A percentile compares a stretch with the other conserved stretches of the same genome.
These are phyloP conservation scores for Circinella umbellata DNA, from an alignment of 371 early-diverging fungal species.

Conservation along the genomic window DNA sequence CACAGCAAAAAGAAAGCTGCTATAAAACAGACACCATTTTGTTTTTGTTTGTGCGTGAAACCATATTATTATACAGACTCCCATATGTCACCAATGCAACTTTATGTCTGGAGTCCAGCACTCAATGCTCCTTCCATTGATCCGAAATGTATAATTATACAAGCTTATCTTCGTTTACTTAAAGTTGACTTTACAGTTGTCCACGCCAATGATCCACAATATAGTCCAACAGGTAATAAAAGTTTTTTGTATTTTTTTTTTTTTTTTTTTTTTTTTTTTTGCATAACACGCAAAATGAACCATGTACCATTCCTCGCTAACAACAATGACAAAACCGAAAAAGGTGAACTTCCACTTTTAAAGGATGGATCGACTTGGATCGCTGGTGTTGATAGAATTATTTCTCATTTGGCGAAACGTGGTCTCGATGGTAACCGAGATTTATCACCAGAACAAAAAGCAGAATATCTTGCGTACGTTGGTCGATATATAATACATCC, in stretches of 20 bases:
- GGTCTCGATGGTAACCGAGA: constrained; percentile 54
- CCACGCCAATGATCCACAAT: constrained; percentile 58
- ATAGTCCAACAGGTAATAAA: constrained; percentile 59
- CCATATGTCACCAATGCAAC: constrained; percentile 38
- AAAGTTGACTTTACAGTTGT: constrained; percentile 52
- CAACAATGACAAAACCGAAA: no score
- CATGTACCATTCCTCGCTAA: not conserved
- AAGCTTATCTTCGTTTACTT: constrained; percentile 58
- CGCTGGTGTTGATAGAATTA: constrained; percentile 60
- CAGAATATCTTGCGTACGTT: constrained; percentile 56
- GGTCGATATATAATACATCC: no score
- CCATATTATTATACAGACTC: not conserved
- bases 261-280: not conserved
- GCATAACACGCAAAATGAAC: not conserved
- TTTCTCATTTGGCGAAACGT: constrained; percentile 52
- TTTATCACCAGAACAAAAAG: constrained; percentile 51
- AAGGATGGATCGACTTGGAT: constrained; percentile 65
- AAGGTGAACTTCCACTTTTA: constrained; percentile 64
- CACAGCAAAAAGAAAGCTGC: no score
- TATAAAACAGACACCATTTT: no score
- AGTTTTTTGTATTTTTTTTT: not conserved
- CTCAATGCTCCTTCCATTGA: constrained; percentile 67
- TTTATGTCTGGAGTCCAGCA: constrained; percentile 64
- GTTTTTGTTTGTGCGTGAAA: constrained; percentile 5
- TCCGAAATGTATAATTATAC: constrained; percentile 59